A percentile compares a stretch with the other conserved stretches of the same genome.
Evolutionary conservation across 257 asterid species (phyloP).

Genomic region (Marsdenia floribunda): DNA sequence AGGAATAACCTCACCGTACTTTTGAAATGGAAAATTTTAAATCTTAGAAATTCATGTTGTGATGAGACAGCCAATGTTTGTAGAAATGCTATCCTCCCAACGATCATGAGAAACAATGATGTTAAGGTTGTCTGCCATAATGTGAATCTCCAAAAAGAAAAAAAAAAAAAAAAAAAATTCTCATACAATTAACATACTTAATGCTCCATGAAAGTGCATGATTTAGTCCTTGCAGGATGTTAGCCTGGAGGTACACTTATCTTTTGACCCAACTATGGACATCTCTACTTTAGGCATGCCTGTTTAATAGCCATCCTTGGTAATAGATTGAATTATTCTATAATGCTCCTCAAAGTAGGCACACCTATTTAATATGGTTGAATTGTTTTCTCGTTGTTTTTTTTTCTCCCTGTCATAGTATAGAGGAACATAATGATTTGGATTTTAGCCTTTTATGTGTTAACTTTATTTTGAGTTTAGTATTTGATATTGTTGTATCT

Average conservation of each 20-base stretch:
- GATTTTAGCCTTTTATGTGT: neutral
- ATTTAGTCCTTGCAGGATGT: neutral
- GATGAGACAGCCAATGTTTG: neutral
- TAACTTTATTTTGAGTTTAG: neutral
- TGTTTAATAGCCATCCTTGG: neutral
- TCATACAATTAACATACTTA: neutral
- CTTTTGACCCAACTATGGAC: neutral
- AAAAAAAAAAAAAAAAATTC: neutral
- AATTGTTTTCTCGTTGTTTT: neutral
- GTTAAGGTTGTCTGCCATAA: neutral
- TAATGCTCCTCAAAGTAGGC: neutral
- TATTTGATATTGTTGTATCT: neutral
- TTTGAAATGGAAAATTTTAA: neutral
- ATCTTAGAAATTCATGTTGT: neutral
- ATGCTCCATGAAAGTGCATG: neutral
- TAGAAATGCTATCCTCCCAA: neutral
- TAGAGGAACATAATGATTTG: neutral
- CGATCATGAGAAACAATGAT: neutral
- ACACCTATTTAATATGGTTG: neutral
- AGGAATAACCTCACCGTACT: neutral
- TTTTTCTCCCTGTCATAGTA: neutral
- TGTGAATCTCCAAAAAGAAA: too few species aligned
- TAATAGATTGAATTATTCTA: neutral
- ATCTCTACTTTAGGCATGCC: neutral
- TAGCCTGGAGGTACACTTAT: neutral